phyloP scores from a whole-genome alignment of 768 basidiomycete genomes.

The Lyophyllum semitale region DNA sequence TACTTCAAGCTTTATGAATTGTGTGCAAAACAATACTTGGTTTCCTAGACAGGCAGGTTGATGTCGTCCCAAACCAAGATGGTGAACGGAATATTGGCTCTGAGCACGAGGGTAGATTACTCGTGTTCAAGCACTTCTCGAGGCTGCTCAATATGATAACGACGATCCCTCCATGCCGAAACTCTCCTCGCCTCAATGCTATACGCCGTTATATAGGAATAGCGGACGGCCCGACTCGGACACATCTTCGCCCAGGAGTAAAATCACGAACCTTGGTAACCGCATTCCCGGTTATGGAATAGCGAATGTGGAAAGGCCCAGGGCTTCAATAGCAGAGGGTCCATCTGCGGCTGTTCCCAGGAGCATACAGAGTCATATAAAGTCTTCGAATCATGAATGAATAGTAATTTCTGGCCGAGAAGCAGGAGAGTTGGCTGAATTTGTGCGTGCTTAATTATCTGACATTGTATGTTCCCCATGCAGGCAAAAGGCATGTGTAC shows the following conservation, averaged over 20 bases:
- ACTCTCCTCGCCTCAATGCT: conserved; percentile 1
- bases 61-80: neutral
- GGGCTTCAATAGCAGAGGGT: neutral
- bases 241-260: neutral
- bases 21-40: neutral
- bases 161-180: conserved; percentile 2
- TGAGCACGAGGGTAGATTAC: neutral
- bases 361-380: conserved; percentile 11
- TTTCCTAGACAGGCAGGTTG: neutral
- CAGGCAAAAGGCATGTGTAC: conserved; percentile 10
- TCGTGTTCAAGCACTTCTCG: neutral
- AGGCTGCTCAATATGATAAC: neutral
- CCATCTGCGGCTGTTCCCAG: conserved; percentile 13
- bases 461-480: conserved; percentile 13
- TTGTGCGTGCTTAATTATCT: conserved; percentile 15
- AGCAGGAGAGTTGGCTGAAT: conserved; percentile 15
- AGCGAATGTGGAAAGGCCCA: neutral
- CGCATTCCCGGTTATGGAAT: neutral
- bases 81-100: neutral
- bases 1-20: neutral
- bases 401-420: conserved; percentile 5
- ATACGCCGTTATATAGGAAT: neutral
- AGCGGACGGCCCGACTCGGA: conserved; percentile 12
- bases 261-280: neutral
- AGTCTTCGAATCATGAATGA: conserved; percentile 8